Base-by-base conservation (phyloP, 192 early-diverging fungal species). In the Coemansia sp. region DNA sequence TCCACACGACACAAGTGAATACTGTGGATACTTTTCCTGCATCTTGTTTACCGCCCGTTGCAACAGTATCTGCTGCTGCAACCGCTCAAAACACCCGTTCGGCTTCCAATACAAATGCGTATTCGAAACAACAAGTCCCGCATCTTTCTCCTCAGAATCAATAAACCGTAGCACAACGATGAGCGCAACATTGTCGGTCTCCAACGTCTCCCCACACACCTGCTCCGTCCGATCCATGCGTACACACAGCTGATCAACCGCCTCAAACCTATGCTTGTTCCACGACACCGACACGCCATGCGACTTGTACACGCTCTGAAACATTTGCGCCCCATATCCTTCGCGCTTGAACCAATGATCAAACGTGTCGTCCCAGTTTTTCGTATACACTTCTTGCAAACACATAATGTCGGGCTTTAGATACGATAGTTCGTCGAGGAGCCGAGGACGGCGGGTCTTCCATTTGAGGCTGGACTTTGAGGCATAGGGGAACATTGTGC, bases 401-500 rank as follows among this genome's bases (percentile, higher is more conserved):
- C 87, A 88, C 52, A 83, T 76, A 9, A 88, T 75, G 64, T 85
- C 83, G 6, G 87, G 70, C 9, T 68, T 64, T 51, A 66, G 75
- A 29, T 73, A 43, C 2, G 67, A 53, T 3, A 88, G 60, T 57
- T 88, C 87, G 32, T 65, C 66, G 2, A 85, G 57, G 7, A 88
- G 32, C 59, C 66, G 73, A 15, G 72, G 64, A 22, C 69, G 72
- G 14, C 87, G 82, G 3, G 64, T 62, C 59, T 85, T 85, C 84
- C 82, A 82, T 15, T 76, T 82, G 21, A 88, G 72, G 7, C 82
- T 75, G 17, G 71, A 66, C 24, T 84, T 80, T 58, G 70, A 83
- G 7, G 85, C 82, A 39, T 86, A 82, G 1, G 85, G 85, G 50
- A 85, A 88, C 57, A 85, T 78, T 17, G 70, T 65, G 22, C 86